Conservation (phyloP, 805 yeast species). For the Ogataea corticis region DNA sequence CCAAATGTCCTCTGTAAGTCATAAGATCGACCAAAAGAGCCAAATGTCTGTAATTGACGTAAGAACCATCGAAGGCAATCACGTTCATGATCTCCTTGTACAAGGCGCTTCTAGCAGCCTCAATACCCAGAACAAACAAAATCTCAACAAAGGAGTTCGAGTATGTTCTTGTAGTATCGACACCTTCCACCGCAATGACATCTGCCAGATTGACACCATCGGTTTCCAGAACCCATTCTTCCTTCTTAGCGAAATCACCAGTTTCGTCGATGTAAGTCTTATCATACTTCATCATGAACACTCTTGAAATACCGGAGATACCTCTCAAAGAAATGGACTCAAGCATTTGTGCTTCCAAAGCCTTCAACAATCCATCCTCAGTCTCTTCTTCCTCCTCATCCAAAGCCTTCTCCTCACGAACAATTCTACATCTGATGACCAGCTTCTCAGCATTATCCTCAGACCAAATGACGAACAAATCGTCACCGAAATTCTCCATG, state of each 20-base stretch:
- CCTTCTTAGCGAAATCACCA: constrained; percentile 86
- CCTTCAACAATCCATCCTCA: constrained; percentile 94
- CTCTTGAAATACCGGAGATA: constrained; percentile 89
- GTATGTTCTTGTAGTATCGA: constrained; percentile 85
- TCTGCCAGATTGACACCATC: constrained; percentile 97
- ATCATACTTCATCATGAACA: constrained; percentile 86
- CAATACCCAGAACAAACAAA: constrained; percentile 93
- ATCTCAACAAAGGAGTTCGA: constrained; percentile 97
- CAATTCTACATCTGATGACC: constrained; percentile 96
- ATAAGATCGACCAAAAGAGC: constrained; percentile 95
- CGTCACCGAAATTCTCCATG: constrained; percentile 89
- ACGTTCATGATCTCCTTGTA: constrained; percentile 95
- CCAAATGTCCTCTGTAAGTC: constrained; percentile 97
- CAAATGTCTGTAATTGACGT: constrained; percentile 97
- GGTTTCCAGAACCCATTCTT: constrained; percentile 98
- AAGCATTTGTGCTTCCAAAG: constrained; percentile 94
- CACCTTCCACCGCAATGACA: constrained; percentile 94
- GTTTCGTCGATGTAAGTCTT: constrained; percentile 68
- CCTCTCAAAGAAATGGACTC: constrained; percentile 95
- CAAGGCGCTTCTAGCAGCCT: constrained; percentile 94
- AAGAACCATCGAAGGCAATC: constrained; percentile 99
- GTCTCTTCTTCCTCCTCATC: constrained; percentile 95
- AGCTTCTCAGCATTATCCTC: constrained; percentile 98
- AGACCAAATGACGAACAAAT: constrained; percentile 96
- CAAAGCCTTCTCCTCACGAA: constrained; percentile 89